Base-by-base conservation (phyloP, 805 yeast genomes). In the Lachancea sp. region DNA sequence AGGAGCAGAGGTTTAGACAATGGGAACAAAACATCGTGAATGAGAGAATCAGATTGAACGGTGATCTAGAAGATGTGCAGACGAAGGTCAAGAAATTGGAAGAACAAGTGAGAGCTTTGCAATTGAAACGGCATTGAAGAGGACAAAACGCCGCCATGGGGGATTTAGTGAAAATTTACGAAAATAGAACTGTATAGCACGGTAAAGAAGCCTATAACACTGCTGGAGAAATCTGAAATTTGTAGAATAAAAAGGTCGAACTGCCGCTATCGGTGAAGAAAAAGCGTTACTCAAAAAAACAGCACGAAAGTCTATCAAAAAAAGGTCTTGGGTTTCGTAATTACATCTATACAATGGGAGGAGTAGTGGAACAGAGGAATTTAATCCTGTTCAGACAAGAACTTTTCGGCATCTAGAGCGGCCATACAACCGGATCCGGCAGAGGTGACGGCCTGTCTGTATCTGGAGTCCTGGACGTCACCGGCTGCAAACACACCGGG, bases 381-480 rank as follows among this genome's bases (percentile, higher is more conserved):
- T 46, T 64, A 70, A 47, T 71, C 74, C 44, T 61, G 57, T 55
- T 85, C 95, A 38, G 91, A 71, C 50, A 90, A 65, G 67, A 75
- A 85, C 66, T 79, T 83, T 72, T 90, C 97, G 62, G 91, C 87
- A 60, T 93, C 98, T 50, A 93, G 77, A 49, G 95, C 99, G 59
- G 99, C 99, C 97, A 90, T 91, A 77, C 99, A 93, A 52, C 99
- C 99, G 52, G 96, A 78, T 63, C 99, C 99, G n/a, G 99, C 99
- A 66, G 97, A 89, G 35, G 99, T 93, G 63, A 93, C 88, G 48
- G 99, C 99, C 74, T 93, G 99, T 81, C 99, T 87, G 71, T 91
- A 93, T 66, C 78, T 79, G 68, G 87, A 83, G 71, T 93, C 99
- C 71, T 93, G 99, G 47, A 93, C 99, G 64, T 93, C 99, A 71